Base-by-base conservation (phyloP, 192 early-diverging fungal genomes). In the Backusella tuberculispora region DNA sequence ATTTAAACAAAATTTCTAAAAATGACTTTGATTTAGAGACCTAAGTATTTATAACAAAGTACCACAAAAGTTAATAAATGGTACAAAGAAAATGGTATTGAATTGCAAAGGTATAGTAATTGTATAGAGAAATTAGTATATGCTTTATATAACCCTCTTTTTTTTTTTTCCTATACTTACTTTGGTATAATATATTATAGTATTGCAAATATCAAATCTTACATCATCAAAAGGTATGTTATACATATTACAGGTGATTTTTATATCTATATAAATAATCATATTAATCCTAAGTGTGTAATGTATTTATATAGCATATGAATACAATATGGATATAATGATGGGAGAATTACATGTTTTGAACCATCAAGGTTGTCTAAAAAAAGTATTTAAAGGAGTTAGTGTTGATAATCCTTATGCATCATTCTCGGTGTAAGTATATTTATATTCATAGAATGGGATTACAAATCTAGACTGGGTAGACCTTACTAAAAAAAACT, bases 361-460 rank as follows among this genome's bases (percentile, higher is more conserved):
- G 19, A 47, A 42, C 21, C 26, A 69, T 47, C 5, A 24, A 45
- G 68, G 68, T 5, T 14, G 24, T 14, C 10, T 69, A 26, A 69
- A 69, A 17, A 69, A 34, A 44, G 43, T 69, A 69, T 43, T 45
- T 13, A 69, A 69, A 44, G 68, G 68, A 47, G 44, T 69, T 29
- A 69, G 68, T 46, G 68, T 43, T 21, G 68, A 42, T 17, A 42
- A 69, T 37, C 68, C 68, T 15, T 45, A 45, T 45, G 45, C 42
- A 47, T 40, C 68, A 69, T 43, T 46, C 42, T 69, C 68, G 45
- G 21, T 69, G 68, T 69, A 69, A 69, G 42, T 67, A 6, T 17
- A 66, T n/a, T 21, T 43, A 29, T 17, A 66, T n/a, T 21, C 19
- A 29, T 24, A 63, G 26, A 26, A 26, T 5, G 21, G 53, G 21